Conservation (phyloP, 148 eudicot genomes). For the Amaranthus cruentus region DNA sequence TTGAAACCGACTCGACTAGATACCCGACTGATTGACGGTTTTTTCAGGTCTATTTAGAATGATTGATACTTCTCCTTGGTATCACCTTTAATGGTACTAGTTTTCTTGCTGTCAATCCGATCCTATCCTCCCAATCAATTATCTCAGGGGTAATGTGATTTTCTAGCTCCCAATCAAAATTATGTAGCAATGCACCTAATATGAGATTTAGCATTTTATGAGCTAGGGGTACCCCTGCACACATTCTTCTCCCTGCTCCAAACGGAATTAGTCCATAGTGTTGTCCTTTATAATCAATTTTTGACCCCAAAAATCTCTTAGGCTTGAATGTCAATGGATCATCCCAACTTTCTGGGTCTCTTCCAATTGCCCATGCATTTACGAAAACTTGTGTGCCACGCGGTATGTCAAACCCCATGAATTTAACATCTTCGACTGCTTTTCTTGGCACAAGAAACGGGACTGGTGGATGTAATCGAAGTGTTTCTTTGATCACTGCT, state of each 20-base stretch:
- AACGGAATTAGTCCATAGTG: conserved; percentile 21
- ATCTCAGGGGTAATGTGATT: conserved; percentile 7
- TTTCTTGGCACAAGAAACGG: conserved; percentile 26
- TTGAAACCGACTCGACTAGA: no score
- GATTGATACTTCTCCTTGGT: not conserved
- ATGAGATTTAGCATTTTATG: conserved; percentile 22
- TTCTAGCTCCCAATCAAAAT: conserved; percentile 25
- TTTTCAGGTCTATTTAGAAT: no score
- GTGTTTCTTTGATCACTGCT: conserved; percentile 26
- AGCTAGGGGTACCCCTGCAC: conserved; percentile 22
- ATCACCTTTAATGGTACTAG: conserved; percentile 17
- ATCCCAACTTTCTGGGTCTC: conserved; percentile 24
- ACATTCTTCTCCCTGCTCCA: conserved; percentile 28
- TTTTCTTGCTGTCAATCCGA: conserved; percentile 22
- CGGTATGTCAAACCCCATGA: conserved; percentile 18
- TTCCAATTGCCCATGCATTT: conserved; percentile 20
- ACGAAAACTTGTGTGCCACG: conserved; percentile 24
- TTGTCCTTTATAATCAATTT: conserved; percentile 16
- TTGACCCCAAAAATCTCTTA: conserved; percentile 18
- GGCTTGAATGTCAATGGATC: conserved; percentile 21
- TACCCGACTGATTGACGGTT: no score
- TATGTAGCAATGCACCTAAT: conserved; percentile 22
- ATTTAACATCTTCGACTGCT: conserved; percentile 14
- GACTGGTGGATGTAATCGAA: conserved; percentile 21
- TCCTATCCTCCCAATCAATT: conserved; percentile 21